These are phyloP conservation scores for Lactarius indigo DNA, from an alignment of 768 basidiomycete genomes.

Conservation along the genomic window DNA sequence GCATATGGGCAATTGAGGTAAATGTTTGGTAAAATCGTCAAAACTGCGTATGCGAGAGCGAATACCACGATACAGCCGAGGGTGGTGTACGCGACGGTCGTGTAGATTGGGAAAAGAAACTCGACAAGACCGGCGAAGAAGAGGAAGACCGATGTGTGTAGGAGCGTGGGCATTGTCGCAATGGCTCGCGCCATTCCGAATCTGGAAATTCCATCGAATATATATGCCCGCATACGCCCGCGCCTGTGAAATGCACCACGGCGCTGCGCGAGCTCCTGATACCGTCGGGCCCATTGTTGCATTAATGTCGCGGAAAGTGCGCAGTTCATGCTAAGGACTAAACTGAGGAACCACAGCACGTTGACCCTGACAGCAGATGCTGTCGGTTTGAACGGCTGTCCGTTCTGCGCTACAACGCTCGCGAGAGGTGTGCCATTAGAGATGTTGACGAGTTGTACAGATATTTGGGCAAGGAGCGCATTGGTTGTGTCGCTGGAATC, in stretches of 20 bases:
- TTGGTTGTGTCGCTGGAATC: not conserved
- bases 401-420: not conserved
- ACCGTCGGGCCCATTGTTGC: no score
- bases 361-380: not conserved
- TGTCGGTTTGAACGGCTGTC: not conserved
- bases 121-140: not conserved
- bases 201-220: no score
- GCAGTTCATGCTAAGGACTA: no score
- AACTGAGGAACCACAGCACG: not conserved
- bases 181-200: no score
- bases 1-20: not conserved
- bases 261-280: no score
- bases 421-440: not conserved
- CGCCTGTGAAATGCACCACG: no score
- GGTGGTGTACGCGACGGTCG: not conserved
- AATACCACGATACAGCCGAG: not conserved
- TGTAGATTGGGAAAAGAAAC: not conserved
- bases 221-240: no score
- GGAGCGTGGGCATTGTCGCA: no score
- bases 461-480: not conserved
- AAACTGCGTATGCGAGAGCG: not conserved
- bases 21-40: not conserved
- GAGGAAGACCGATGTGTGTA: not conserved
- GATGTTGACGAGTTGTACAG: not conserved
- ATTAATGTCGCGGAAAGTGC: no score